Evolutionary conservation across 148 eudicot species (phyloP).

Genomic region (Fagopyrum esculentum): DNA sequence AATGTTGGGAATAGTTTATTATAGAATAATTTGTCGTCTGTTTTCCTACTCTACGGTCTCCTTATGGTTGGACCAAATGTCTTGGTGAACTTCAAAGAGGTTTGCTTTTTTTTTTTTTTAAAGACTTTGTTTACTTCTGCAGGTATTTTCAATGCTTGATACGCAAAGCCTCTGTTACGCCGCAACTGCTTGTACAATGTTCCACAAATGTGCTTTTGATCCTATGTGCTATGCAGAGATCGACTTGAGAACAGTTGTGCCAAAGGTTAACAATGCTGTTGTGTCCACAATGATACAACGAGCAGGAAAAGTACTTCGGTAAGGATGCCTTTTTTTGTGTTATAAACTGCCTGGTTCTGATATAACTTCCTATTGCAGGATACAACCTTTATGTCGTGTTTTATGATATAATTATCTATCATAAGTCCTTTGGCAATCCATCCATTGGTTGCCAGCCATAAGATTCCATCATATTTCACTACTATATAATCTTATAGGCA

Average conservation of each 20-base stretch:
- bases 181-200: conserved; percentile 54
- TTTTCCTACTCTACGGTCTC: conserved; percentile 5
- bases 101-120: background rate
- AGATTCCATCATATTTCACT: background rate
- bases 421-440: background rate
- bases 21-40: background rate
- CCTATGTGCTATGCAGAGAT: conserved; percentile 51
- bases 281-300: conserved; percentile 61
- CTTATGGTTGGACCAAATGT: background rate
- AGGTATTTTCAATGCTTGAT: conserved; percentile 63
- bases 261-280: conserved; percentile 56
- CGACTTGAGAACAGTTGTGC: conserved; percentile 42
- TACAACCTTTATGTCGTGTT: background rate
- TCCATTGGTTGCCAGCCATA: background rate
- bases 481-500: background rate
- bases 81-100: background rate
- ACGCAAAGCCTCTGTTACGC: conserved; percentile 49
- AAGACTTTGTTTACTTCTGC: conserved; percentile 1
- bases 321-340: conserved; percentile 10
- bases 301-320: conserved; percentile 57
- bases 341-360: background rate
- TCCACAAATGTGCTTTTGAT: conserved; percentile 54
- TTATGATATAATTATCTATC: background rate
- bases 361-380: background rate
- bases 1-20: background rate